phyloP scores from a whole-genome alignment of 2,329 filamentous ascomycete genomes.

The Cladosporium oxysporum region DNA sequence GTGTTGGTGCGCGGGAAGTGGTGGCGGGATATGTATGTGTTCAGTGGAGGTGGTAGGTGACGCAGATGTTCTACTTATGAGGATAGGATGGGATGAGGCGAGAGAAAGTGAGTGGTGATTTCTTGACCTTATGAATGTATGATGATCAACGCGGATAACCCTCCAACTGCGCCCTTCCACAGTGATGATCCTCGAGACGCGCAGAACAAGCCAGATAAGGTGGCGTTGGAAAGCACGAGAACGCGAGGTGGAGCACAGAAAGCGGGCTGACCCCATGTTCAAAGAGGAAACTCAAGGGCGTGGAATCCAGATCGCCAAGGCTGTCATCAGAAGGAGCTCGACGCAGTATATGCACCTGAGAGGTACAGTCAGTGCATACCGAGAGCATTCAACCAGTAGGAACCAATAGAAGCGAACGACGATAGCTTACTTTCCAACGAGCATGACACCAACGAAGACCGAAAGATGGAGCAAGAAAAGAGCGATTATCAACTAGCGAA shows the following conservation, averaged over 20 bases:
- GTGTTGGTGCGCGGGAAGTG: not conserved
- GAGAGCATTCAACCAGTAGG: not conserved
- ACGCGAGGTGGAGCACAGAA: not conserved
- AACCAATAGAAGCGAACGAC: not conserved
- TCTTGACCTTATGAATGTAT: conserved; percentile 1
- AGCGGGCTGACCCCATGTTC: not conserved
- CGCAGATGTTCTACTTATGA: not conserved
- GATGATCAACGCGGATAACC: not conserved
- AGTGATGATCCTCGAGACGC: not conserved
- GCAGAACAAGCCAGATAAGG: not conserved
- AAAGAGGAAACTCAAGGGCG: not conserved
- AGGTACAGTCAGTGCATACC: not conserved
- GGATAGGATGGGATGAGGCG: not conserved
- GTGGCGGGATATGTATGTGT: not conserved
- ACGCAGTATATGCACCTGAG: not conserved
- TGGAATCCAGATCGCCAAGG: not conserved
- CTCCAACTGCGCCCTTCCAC: not conserved
- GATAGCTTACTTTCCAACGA: not conserved
- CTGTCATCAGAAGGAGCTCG: not conserved
- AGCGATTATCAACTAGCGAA: not conserved
- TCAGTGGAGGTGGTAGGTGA: no score
- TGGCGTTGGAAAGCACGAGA: conserved; percentile 4
- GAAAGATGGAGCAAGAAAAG: not conserved
- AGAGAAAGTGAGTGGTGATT: not conserved
- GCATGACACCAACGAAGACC: not conserved